Conservation (phyloP, 176 grass and related monocot species). For the Canna indica region DNA sequence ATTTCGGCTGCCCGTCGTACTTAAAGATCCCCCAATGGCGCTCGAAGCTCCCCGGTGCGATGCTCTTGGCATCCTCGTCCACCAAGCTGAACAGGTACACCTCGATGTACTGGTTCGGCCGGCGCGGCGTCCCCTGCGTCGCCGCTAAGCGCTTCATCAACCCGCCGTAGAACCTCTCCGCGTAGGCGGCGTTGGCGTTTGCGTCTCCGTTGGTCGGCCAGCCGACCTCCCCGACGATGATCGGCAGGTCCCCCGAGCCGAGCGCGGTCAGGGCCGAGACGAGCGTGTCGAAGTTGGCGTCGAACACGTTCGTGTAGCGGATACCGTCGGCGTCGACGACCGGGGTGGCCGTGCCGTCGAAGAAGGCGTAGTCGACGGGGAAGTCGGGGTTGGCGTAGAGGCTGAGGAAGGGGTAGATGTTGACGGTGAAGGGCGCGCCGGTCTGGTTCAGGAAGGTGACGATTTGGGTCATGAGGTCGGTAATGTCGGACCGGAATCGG, state of each 20-base stretch:
- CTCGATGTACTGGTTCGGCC: neutral
- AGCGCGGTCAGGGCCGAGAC: constrained; percentile 9
- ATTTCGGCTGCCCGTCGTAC: neutral
- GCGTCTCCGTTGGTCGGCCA: neutral
- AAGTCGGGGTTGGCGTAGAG: neutral
- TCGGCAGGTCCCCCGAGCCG: neutral
- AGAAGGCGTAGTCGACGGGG: constrained; percentile 6
- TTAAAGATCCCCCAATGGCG: neutral
- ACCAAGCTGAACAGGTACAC: constrained; percentile 1
- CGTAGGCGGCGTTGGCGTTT: neutral
- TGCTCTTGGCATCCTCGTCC: neutral
- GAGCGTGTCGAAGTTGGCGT: constrained; percentile 49
- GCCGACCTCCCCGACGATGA: neutral
- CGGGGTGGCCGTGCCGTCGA: neutral
- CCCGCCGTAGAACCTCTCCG: neutral
- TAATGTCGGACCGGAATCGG: neutral
- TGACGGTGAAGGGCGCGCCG: neutral
- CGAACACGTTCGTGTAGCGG: constrained; percentile 42
- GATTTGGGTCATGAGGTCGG: neutral
- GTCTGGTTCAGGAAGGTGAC: neutral
- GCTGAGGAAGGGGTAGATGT: constrained; percentile 8
- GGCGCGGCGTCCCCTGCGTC: neutral
- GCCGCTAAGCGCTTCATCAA: neutral
- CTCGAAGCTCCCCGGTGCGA: neutral
- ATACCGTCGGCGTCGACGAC: neutral